Evolutionary conservation across 495 filamentous ascomycete species (phyloP).

Genomic region (Ramalina intermedia): DNA sequence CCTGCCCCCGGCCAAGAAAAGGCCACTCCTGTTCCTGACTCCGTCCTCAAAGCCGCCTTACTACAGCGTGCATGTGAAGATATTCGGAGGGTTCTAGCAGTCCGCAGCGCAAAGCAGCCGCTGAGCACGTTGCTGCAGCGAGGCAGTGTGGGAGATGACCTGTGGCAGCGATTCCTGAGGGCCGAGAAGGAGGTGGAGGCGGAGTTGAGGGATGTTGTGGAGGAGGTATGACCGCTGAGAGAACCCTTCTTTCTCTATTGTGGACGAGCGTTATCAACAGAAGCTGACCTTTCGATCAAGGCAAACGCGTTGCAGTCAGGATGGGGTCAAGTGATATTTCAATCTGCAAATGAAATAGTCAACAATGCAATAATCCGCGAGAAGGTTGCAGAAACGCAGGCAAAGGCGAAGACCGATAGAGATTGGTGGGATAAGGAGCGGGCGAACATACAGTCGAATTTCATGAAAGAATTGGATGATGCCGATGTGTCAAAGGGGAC

Average conservation of each 20-base stretch:
- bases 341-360: constrained; percentile 76
- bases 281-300: constrained; percentile 20
- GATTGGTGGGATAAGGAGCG: constrained; percentile 85
- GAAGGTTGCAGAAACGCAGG: constrained; percentile 48
- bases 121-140: constrained; percentile 68
- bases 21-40: constrained; percentile 61
- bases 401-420: constrained; percentile 53
- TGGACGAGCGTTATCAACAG: not conserved
- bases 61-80: constrained; percentile 81
- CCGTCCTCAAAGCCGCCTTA: constrained; percentile 77
- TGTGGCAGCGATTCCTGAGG: constrained; percentile 81
- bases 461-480: constrained; percentile 72
- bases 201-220: constrained; percentile 82
- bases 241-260: not conserved
- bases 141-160: constrained; percentile 87
- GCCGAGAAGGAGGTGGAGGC: constrained; percentile 98
- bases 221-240: constrained; percentile 48
- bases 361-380: constrained; percentile 49
- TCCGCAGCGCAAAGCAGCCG: constrained; percentile 73
- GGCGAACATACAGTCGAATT: constrained; percentile 53
- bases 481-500: constrained; percentile 11
- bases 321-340: constrained; percentile 93
- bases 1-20: constrained; percentile 54
- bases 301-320: constrained; percentile 74
- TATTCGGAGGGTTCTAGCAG: constrained; percentile 73